These are phyloP conservation scores for Anisogramma anomala DNA, from an alignment of 2,329 filamentous ascomycete genomes.

Conservation along the genomic window DNA sequence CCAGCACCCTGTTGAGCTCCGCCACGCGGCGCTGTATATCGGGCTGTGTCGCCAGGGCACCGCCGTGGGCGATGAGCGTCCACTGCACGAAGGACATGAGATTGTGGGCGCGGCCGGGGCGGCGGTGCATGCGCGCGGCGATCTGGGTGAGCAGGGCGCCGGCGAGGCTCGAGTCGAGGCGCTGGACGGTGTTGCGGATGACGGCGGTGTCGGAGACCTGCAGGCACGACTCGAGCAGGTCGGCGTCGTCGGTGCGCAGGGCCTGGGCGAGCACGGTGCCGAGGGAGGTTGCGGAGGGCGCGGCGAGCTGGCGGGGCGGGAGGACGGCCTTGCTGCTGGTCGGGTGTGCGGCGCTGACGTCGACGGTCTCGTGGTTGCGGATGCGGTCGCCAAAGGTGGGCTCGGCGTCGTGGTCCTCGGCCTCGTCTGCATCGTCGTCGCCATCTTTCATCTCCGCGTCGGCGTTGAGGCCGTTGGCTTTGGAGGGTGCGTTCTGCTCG, in stretches of 20 bases:
- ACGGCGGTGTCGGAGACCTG: slow-evolving; percentile 65
- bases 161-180: slow-evolving; percentile 76
- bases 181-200: slow-evolving; percentile 80
- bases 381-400: slow-evolving; percentile 84
- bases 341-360: slow-evolving; percentile 41
- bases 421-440: slow-evolving; percentile 28
- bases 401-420: slow-evolving; percentile 34
- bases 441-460: slow-evolving; percentile 19
- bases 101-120: slow-evolving; percentile 78
- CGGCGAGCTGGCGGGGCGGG: slow-evolving; percentile 34
- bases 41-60: slow-evolving; percentile 77
- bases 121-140: slow-evolving; percentile 73
- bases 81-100: slow-evolving; percentile 95
- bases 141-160: slow-evolving; percentile 69
- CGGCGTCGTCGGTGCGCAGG: slow-evolving; percentile 79
- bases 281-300: slow-evolving; percentile 67
- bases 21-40: slow-evolving; percentile 67
- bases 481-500: slow-evolving; percentile 9
- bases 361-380: slow-evolving; percentile 61
- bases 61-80: slow-evolving; percentile 85
- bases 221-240: slow-evolving; percentile 85
- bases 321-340: slow-evolving; percentile 22
- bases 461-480: slow-evolving; percentile 2
- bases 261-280: slow-evolving; percentile 89
- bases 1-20: slow-evolving; percentile 74